Conservation (phyloP, 2,329 filamentous ascomycete genomes). For the Colletotrichum tabaci region DNA sequence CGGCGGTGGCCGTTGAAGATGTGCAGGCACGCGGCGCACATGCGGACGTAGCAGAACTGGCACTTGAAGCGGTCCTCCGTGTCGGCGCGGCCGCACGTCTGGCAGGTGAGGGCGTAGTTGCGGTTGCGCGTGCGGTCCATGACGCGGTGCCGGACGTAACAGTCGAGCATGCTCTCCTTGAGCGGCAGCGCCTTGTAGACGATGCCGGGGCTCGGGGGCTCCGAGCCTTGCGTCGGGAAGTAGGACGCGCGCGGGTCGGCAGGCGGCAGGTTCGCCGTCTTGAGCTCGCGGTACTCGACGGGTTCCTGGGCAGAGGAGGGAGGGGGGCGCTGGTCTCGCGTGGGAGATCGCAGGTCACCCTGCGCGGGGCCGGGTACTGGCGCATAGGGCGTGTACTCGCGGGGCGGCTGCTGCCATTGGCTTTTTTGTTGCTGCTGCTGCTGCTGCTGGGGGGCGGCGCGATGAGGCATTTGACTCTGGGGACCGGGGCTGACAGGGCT, state of each 20-base stretch:
- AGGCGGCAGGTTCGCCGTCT: conserved; percentile 47
- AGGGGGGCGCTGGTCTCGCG: conserved; percentile 27
- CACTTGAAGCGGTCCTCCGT: conserved; percentile 63
- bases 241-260: conserved; percentile 54
- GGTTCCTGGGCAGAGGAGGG: conserved; percentile 10
- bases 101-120: conserved; percentile 67
- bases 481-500: conserved; percentile 42
- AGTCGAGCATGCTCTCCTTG: conserved; percentile 61
- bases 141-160: conserved; percentile 62
- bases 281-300: conserved; percentile 59
- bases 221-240: conserved; percentile 54
- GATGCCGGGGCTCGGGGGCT: conserved; percentile 50
- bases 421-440: not conserved
- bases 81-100: conserved; percentile 65
- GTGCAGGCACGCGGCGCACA: conserved; percentile 65
- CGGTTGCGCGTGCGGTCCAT: conserved; percentile 66
- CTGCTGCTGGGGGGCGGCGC: conserved; percentile 50
- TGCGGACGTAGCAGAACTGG: conserved; percentile 65
- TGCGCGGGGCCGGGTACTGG: conserved; percentile 12
- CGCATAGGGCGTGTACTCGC: conserved; percentile 15
- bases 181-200: conserved; percentile 61
- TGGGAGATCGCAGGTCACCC: conserved; percentile 24
- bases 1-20: conserved; percentile 58
- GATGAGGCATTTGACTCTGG: conserved; percentile 50
- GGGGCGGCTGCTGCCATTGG: conserved; percentile 24